Percentiles rank a stretch among this genome's conserved stretches.
These are phyloP conservation scores for Chaetomidium leptoderma DNA, from an alignment of 495 filamentous ascomycete genomes.

Conservation along the genomic window DNA sequence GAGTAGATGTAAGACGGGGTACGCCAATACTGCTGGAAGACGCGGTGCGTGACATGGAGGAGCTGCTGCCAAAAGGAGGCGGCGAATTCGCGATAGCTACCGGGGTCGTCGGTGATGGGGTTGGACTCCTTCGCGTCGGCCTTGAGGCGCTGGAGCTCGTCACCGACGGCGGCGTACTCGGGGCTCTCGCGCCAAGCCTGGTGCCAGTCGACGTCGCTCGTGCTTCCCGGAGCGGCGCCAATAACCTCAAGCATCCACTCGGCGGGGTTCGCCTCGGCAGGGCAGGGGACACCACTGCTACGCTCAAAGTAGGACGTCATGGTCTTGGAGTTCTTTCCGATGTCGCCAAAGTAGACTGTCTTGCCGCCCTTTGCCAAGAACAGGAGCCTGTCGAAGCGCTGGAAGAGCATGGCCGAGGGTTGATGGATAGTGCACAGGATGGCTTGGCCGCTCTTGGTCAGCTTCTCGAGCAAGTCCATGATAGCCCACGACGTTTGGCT, in stretches of 20 bases:
- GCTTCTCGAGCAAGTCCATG: conserved; percentile 68
- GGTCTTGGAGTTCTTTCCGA: conserved; percentile 71
- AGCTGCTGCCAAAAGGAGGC: conserved; percentile 54
- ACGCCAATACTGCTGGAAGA: conserved; percentile 89
- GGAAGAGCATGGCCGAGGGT: conserved; percentile 83
- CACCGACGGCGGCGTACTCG: conserved; percentile 63
- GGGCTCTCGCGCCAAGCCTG: conserved; percentile 70
- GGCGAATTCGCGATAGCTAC: conserved; percentile 52
- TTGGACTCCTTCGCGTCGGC: conserved; percentile 49
- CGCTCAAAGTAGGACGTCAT: conserved; percentile 76
- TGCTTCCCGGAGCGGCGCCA: conserved; percentile 80
- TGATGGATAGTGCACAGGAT: conserved; percentile 94
- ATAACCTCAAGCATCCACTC: conserved; percentile 97
- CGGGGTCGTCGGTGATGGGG: conserved; percentile 27
- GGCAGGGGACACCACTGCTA: conserved; percentile 71
- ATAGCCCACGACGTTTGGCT: conserved; percentile 87
- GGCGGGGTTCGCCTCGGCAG: conserved; percentile 76
- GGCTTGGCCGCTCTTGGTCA: conserved; percentile 79
- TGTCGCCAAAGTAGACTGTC: conserved; percentile 88
- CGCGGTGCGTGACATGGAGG: conserved; percentile 52
- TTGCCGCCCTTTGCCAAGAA: conserved; percentile 75
- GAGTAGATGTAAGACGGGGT: conserved; percentile 83
- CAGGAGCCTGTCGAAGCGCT: conserved; percentile 84
- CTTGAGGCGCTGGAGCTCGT: conserved; percentile 67
- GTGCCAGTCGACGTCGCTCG: conserved; percentile 76